A percentile compares a stretch with the other conserved stretches of the same genome.
phyloP scores from a whole-genome alignment of 805 yeast genomes.

The Starmerella gropengiesseri region DNA sequence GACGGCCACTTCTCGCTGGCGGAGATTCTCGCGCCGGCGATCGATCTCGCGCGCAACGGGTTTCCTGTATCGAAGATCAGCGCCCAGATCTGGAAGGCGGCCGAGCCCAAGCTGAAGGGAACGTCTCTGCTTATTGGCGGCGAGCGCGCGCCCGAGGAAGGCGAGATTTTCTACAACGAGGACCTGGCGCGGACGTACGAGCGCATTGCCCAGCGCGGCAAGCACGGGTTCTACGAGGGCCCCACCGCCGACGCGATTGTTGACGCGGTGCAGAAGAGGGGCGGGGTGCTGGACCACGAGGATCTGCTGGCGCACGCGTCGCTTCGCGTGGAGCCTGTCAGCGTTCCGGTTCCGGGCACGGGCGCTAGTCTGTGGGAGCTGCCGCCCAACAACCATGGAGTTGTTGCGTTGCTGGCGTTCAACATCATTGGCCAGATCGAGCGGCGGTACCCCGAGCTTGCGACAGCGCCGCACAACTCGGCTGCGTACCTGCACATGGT shows the following conservation, averaged over 20 bases:
- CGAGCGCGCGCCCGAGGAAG: constrained; percentile 42
- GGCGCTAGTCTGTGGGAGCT: constrained; percentile 62
- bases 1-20: constrained; percentile 50
- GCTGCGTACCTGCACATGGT: constrained; percentile 56
- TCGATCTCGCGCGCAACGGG: constrained; percentile 58
- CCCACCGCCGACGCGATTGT: constrained; percentile 57
- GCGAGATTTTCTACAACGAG: constrained; percentile 46
- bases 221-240: constrained; percentile 59
- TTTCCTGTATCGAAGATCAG: constrained; percentile 54
- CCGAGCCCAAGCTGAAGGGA: constrained; percentile 33
- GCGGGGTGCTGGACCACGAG: constrained; percentile 45
- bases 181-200: constrained; percentile 45
- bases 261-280: constrained; percentile 39
- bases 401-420: constrained; percentile 60
- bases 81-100: constrained; percentile 39
- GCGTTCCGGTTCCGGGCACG: constrained; percentile 32
- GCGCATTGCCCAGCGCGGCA: constrained; percentile 45
- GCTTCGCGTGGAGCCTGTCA: constrained; percentile 55
- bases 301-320: constrained; percentile 52
- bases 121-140: constrained; percentile 30
- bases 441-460: constrained; percentile 36
- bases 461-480: constrained; percentile 45
- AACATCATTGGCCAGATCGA: constrained; percentile 54
- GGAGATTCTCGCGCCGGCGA: constrained; percentile 38
- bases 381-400: constrained; percentile 77